These are phyloP conservation scores for Cupressus sempervirens DNA, from an alignment of 75 land plant genomes.

Conservation along the genomic window DNA sequence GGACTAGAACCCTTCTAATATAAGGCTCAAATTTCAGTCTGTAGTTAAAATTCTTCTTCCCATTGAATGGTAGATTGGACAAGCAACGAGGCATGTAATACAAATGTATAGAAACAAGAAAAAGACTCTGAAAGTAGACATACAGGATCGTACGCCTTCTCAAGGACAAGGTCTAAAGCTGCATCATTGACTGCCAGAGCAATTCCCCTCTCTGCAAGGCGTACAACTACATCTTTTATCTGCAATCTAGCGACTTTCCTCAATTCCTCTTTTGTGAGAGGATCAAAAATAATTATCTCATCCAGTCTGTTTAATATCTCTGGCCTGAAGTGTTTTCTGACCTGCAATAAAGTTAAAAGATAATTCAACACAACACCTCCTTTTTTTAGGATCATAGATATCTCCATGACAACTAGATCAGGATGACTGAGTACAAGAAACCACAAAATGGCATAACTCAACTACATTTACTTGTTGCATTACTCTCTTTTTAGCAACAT, in stretches of 20 bases:
- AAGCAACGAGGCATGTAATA: not conserved
- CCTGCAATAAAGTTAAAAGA: conserved; percentile 34
- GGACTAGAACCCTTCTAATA: not conserved
- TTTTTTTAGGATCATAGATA: not conserved
- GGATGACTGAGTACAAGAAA: not conserved
- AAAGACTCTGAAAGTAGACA: conserved; percentile 12
- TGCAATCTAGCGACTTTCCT: conserved; percentile 87
- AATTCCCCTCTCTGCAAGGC: conserved; percentile 91
- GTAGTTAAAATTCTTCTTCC: too few relatives aligned
- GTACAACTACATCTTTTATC: conserved; percentile 85
- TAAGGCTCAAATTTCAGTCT: not conserved
- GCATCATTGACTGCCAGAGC: conserved; percentile 91
- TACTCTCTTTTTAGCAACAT: conserved; percentile 62
- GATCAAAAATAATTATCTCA: conserved; percentile 95
- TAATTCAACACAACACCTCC: not conserved
- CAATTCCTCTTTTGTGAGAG: conserved; percentile 83
- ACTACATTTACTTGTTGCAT: conserved; percentile 63
- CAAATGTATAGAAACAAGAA: not conserved
- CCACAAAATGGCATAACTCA: not conserved
- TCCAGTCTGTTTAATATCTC: conserved; percentile 93
- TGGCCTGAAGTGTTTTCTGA: conserved; percentile 85
- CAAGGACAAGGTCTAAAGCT: conserved; percentile 70
- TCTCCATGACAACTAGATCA: not conserved
- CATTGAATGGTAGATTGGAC: too few relatives aligned
- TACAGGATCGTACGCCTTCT: conserved; percentile 93